phyloP scores from a whole-genome alignment of 129 eudicot species.

The Heracleum sosnowskyi region DNA sequence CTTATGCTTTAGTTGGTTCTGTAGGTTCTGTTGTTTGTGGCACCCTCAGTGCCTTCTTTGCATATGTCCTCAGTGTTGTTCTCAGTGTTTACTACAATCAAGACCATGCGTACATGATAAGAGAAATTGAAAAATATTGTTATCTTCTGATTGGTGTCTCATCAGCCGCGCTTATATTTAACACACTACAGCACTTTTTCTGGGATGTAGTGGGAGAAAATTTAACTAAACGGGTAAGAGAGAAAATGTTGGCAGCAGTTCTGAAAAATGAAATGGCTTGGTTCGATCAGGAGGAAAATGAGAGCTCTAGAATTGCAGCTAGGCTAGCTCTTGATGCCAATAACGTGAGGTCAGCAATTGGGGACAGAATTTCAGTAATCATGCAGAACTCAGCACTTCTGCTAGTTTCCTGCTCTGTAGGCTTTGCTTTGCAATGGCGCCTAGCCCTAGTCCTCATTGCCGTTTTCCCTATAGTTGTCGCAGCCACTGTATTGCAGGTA shows the following conservation, averaged over 20 bases:
- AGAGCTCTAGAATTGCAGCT: constrained; percentile 83
- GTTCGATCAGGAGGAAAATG: constrained; percentile 96
- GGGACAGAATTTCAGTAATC: constrained; percentile 84
- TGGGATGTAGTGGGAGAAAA: constrained; percentile 98
- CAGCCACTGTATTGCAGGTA: constrained; percentile 95
- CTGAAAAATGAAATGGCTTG: constrained; percentile 92
- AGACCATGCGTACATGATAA: constrained; percentile 66
- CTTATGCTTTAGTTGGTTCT: constrained; percentile 76
- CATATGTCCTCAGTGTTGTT: constrained; percentile 90
- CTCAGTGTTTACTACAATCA: constrained; percentile 86
- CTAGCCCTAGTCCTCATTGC: constrained; percentile 93
- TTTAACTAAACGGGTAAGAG: constrained; percentile 76
- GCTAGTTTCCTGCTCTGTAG: constrained; percentile 94
- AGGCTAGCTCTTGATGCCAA: constrained; percentile 85
- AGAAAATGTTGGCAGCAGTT: constrained; percentile 80
- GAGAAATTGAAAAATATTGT: constrained; percentile 67
- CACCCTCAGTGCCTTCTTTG: constrained; percentile 86
- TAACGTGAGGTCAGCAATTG: constrained; percentile 87
- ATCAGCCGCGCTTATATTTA: constrained; percentile 79
- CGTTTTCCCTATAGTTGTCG: constrained; percentile 91
- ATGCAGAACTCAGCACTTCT: constrained; percentile 95
- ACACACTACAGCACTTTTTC: constrained; percentile 80
- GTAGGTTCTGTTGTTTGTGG: constrained; percentile 87
- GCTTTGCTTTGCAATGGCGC: constrained; percentile 93
- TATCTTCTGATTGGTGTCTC: constrained; percentile 85